These are phyloP conservation scores for Xylariaceae sp. DNA, from an alignment of 2,329 filamentous ascomycete species.

Conservation along the genomic window DNA sequence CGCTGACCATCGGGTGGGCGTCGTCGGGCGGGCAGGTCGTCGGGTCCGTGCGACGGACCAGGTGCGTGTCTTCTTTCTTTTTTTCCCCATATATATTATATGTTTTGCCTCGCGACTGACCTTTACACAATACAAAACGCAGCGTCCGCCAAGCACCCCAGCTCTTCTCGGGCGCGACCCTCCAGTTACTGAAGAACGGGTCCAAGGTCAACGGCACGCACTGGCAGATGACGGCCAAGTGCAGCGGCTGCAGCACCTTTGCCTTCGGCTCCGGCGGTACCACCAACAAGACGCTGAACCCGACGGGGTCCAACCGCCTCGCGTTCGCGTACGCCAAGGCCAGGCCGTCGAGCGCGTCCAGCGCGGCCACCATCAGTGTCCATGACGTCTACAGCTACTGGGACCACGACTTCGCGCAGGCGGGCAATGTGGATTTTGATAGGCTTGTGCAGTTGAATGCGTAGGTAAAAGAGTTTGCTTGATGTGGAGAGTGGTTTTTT, in stretches of 20 bases:
- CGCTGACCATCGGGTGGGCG: conserved; percentile 41
- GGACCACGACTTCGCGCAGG: conserved; percentile 29
- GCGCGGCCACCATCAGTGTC: conserved; percentile 23
- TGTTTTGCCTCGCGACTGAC: no score
- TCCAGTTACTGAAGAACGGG: conserved; percentile 34
- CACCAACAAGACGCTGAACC: conserved; percentile 54
- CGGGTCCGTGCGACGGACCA: conserved; percentile 39
- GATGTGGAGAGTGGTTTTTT: no score
- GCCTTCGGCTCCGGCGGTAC: conserved; percentile 24
- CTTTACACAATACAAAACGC: no score
- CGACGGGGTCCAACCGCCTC: conserved; percentile 90
- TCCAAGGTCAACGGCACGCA: conserved; percentile 36
- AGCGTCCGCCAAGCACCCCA: conserved; percentile 34
- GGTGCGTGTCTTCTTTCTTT: conserved; percentile 31
- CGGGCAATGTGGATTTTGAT: conserved; percentile 25
- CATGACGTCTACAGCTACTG: conserved; percentile 30
- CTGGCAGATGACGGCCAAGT: conserved; percentile 36
- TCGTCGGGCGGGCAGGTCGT: conserved; percentile 37
- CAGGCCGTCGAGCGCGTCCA: conserved; percentile 22
- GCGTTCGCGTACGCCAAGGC: conserved; percentile 35
- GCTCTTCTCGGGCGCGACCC: conserved; percentile 25
- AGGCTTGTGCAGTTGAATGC: conserved; percentile 26
- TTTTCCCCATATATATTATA: no score
- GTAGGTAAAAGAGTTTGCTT: conserved; percentile 2
- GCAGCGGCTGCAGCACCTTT: conserved; percentile 33